phyloP scores from a whole-genome alignment of 2,329 filamentous ascomycete genomes.

The Sporothrix inflata region DNA sequence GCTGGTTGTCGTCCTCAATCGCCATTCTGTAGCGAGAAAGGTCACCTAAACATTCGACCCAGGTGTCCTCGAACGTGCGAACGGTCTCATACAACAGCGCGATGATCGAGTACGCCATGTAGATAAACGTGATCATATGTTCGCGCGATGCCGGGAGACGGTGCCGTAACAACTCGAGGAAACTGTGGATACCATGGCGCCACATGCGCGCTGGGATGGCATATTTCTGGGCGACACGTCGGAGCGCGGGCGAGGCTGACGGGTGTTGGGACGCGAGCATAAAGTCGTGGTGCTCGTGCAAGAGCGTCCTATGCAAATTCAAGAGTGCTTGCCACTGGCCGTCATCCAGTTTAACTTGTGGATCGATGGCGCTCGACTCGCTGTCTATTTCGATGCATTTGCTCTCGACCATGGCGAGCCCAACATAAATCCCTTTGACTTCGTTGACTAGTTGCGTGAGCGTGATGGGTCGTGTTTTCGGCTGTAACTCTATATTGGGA shows the following conservation, averaged over 20 bases:
- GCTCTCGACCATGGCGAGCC: constrained; percentile 81
- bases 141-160: constrained; percentile 77
- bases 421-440: constrained; percentile 81
- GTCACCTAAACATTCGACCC: constrained; percentile 92
- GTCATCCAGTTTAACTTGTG: constrained; percentile 52
- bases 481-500: constrained; percentile 48
- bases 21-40: constrained; percentile 86
- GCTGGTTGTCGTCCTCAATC: constrained; percentile 79
- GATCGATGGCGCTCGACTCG: constrained; percentile 51
- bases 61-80: constrained; percentile 79
- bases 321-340: constrained; percentile 87
- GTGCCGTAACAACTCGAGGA: constrained; percentile 75
- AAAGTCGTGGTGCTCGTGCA: constrained; percentile 85
- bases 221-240: constrained; percentile 75
- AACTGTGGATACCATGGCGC: constrained; percentile 87
- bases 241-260: constrained; percentile 68
- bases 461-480: constrained; percentile 69
- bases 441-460: constrained; percentile 80
- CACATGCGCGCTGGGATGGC: constrained; percentile 94
- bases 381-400: constrained; percentile 85
- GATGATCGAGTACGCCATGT: constrained; percentile 88
- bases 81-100: constrained; percentile 84
- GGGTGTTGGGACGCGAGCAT: constrained; percentile 88
- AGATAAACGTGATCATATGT: constrained; percentile 90
- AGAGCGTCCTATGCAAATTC: constrained; percentile 74